Percentiles rank a stretch among this genome's conserved stretches.
phyloP scores from a whole-genome alignment of 2,329 filamentous ascomycete genomes.

The Decorospora gaudefroyi region DNA sequence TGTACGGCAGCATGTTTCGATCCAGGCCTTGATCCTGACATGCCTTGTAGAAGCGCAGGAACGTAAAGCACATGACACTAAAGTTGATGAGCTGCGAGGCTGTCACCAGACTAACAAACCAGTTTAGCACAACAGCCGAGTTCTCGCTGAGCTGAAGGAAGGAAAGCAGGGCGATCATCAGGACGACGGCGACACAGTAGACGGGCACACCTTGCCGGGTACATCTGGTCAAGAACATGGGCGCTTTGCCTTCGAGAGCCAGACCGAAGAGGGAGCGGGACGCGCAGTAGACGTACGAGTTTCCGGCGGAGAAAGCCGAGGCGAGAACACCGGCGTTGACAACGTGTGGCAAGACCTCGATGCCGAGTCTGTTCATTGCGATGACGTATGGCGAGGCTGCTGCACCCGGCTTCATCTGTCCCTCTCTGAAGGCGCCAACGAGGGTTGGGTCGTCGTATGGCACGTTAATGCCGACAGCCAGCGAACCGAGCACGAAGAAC shows the following conservation, averaged over 20 bases:
- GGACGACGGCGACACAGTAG: slow-evolving; percentile 70
- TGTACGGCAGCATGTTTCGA: slow-evolving; percentile 70
- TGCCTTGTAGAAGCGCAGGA: slow-evolving; percentile 72
- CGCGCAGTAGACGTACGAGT: slow-evolving; percentile 61
- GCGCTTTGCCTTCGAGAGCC: slow-evolving; percentile 60
- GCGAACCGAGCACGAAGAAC: slow-evolving; percentile 75
- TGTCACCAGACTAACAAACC: slow-evolving; percentile 75
- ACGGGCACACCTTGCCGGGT: slow-evolving; percentile 71
- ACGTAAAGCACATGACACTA: slow-evolving; percentile 66
- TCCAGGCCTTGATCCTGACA: slow-evolving; percentile 70
- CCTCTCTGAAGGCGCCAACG: slow-evolving; percentile 62
- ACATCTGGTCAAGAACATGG: slow-evolving; percentile 58
- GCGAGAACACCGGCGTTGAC: slow-evolving; percentile 63
- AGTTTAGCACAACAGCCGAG: slow-evolving; percentile 69
- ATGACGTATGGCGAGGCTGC: slow-evolving; percentile 69
- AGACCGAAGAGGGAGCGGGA: slow-evolving; percentile 60
- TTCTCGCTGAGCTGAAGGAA: slow-evolving; percentile 75
- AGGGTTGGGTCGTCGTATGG: slow-evolving; percentile 69
- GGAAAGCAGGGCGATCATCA: slow-evolving; percentile 69
- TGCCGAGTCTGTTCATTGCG: slow-evolving; percentile 60
- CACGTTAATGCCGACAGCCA: slow-evolving; percentile 71
- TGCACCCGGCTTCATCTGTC: slow-evolving; percentile 66
- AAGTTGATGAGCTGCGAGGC: slow-evolving; percentile 63
- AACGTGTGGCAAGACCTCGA: slow-evolving; percentile 61
- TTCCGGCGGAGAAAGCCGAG: slow-evolving; percentile 60